These are phyloP conservation scores for Trifolium fragiferum DNA, from an alignment of 306 rosid species.

Conservation along the genomic window DNA sequence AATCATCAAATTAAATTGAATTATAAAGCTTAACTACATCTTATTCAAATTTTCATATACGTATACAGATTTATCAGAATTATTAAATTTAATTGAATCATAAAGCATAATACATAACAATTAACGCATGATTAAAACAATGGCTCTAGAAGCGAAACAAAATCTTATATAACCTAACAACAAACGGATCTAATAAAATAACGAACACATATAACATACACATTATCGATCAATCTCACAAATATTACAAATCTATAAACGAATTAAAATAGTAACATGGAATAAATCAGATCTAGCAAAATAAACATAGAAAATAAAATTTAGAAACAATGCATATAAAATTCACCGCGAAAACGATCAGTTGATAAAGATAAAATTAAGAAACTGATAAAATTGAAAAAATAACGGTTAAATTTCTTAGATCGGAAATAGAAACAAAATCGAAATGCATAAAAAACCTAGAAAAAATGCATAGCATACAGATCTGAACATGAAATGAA, in stretches of 20 bases:
- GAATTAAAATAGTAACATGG: neutral
- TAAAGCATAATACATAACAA: neutral
- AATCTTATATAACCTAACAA: neutral
- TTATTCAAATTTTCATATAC: neutral
- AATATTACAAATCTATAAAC: neutral
- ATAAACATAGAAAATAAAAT: neutral
- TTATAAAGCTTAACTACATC: neutral
- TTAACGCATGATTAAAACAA: neutral
- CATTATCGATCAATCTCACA: neutral
- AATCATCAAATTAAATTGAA: neutral
- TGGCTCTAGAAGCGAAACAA: neutral
- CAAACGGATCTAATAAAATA: neutral
- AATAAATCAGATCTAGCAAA: neutral
- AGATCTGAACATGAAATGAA: constrained; percentile 12
- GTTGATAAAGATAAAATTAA: neutral
- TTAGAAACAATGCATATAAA: neutral
- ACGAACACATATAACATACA: neutral
- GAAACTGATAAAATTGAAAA: neutral
- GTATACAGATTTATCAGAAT: neutral
- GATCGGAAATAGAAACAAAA: neutral
- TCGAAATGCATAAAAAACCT: neutral
- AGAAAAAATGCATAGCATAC: neutral
- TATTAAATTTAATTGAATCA: no score
- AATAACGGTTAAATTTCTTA: neutral
- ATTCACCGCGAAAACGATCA: no score